These are phyloP conservation scores for Myrica gale DNA, from an alignment of 306 rosid genomes.

Conservation along the genomic window DNA sequence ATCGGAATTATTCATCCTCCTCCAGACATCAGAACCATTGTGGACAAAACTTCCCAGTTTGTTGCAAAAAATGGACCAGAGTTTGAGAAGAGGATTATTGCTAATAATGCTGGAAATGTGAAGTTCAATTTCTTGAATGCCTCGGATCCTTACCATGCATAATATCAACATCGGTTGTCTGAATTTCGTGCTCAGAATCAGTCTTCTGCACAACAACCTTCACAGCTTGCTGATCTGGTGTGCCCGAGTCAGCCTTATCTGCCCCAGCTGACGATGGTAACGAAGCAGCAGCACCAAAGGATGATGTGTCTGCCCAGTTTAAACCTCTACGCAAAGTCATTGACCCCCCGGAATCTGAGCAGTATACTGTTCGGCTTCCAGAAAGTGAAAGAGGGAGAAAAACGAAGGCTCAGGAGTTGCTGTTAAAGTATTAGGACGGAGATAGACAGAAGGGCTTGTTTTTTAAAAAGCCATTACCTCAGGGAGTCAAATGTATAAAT, in stretches of 20 bases:
- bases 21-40: constrained; percentile 80
- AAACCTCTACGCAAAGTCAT: constrained; percentile 64
- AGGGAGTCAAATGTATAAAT: too few species aligned
- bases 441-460: too few species aligned
- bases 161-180: constrained; percentile 81
- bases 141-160: constrained; percentile 82
- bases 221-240: constrained; percentile 43
- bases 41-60: constrained; percentile 86
- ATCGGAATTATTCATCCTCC: constrained; percentile 96
- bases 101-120: constrained; percentile 68
- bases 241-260: constrained; percentile 37
- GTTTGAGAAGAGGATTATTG: constrained; percentile 86
- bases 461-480: too few species aligned
- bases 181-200: constrained; percentile 81
- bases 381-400: too few species aligned
- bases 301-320: constrained; percentile 66
- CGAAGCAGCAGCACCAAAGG: constrained; percentile 45
- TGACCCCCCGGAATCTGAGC: constrained; percentile 94
- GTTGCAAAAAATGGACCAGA: constrained; percentile 91
- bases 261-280: constrained; percentile 43
- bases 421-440: too few species aligned
- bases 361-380: constrained; percentile 88
- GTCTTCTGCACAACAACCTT: constrained; percentile 48
- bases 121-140: constrained; percentile 75
- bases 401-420: too few species aligned